Percentiles rank a stretch among this genome's conserved stretches.
These are phyloP conservation scores for Aspergillus melleus DNA, from an alignment of 2,329 filamentous ascomycete species.

Conservation along the genomic window DNA sequence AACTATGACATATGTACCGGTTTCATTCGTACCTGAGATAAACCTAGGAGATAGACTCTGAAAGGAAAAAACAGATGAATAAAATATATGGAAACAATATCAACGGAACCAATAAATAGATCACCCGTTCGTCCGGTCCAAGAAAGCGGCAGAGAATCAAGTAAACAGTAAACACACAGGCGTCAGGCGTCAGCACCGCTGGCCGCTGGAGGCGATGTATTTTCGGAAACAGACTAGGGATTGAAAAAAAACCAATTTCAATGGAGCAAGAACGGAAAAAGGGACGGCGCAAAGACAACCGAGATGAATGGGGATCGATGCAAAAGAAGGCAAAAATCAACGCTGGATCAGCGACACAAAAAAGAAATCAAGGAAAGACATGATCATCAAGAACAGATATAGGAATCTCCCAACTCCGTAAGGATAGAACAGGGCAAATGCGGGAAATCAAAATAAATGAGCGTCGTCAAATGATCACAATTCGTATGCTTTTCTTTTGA, in stretches of 20 bases:
- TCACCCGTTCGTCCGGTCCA: background rate
- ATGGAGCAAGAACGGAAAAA: background rate
- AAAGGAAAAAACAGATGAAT: constrained; percentile 2
- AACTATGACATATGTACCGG: background rate
- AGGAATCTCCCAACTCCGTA: constrained; percentile 19
- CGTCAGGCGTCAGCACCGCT: constrained; percentile 19
- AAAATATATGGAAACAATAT: constrained; percentile 7
- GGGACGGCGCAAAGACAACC: constrained; percentile 2
- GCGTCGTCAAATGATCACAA: constrained; percentile 24
- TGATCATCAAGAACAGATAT: constrained; percentile 18
- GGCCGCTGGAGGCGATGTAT: constrained; percentile 3
- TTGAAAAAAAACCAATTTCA: background rate
- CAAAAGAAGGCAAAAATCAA: constrained; percentile 6
- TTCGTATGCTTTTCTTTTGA: constrained; percentile 27
- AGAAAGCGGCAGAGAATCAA: background rate
- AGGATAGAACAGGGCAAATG: constrained; percentile 20
- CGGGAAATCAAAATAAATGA: constrained; percentile 16
- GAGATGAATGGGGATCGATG: constrained; percentile 14
- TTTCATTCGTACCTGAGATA: background rate
- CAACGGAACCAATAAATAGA: background rate
- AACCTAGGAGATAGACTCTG: background rate
- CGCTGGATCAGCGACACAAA: constrained; percentile 10
- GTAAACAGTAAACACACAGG: constrained; percentile 7
- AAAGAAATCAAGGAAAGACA: constrained; percentile 16
- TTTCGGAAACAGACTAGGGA: background rate